Conservation (phyloP, 129 eudicot genomes). For the sunflower (Helianthus annuus) region HanXRQr2.0-SUNRISE NC_035437.2:162005910-162006409, state of each 20-base stretch:
- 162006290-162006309: conserved; percentile 65
- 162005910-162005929: too few relatives aligned
- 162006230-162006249: conserved; percentile 59
- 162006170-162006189: conserved; percentile 11
- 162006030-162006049: conserved; percentile 67
- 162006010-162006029: conserved; percentile 80
- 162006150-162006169: conserved; percentile 7
- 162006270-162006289: conserved; percentile 83
- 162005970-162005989: not conserved
- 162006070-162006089: conserved; percentile 77
- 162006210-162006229: conserved; percentile 5
- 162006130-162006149: not conserved
- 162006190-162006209: not conserved
- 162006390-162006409: conserved; percentile 29
- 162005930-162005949: too few relatives aligned
- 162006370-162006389: conserved; percentile 57
- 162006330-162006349: conserved; percentile 46
- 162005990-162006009: conserved; percentile 49
- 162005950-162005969: too few relatives aligned
- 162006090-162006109: conserved; percentile 97
- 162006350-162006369: conserved; percentile 48
- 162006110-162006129: conserved; percentile 71
- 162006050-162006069: conserved; percentile 88
- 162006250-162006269: conserved; percentile 95
- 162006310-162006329: conserved; percentile 42